These are phyloP conservation scores for Aspergillus campestris DNA, from an alignment of 495 filamentous ascomycete genomes.

Conservation along the genomic window DNA sequence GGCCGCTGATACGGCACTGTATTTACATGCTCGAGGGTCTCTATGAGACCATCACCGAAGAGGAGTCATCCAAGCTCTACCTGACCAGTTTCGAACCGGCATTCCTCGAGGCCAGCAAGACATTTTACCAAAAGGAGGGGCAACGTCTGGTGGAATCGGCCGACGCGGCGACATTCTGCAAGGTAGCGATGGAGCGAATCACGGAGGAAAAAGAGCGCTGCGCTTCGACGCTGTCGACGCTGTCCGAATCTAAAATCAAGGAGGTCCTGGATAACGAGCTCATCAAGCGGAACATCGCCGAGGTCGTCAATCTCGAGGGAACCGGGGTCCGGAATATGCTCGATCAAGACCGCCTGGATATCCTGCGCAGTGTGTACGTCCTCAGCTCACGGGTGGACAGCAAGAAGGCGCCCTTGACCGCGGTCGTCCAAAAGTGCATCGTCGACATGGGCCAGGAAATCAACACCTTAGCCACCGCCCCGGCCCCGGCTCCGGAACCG, in stretches of 20 bases:
- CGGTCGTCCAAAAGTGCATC: conserved; percentile 62
- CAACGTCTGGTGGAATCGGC: conserved; percentile 62
- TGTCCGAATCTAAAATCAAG: conserved; percentile 66
- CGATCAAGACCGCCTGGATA: conserved; percentile 73
- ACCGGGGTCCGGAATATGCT: conserved; percentile 86
- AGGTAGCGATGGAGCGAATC: conserved; percentile 64
- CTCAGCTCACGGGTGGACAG: conserved; percentile 71
- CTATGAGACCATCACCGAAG: conserved; percentile 70
- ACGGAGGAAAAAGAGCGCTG: conserved; percentile 76
- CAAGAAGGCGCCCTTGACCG: conserved; percentile 62
- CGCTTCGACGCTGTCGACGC: conserved; percentile 60
- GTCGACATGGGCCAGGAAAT: conserved; percentile 73
- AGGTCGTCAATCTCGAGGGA: conserved; percentile 75
- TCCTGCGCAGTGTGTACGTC: conserved; percentile 66
- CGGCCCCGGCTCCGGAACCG: conserved; percentile 13
- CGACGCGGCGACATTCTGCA: conserved; percentile 77
- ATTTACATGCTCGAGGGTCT: conserved; percentile 87
- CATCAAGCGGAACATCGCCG: conserved; percentile 63
- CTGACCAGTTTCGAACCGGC: conserved; percentile 71
- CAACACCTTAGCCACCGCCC: conserved; percentile 52
- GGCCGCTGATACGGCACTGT: conserved; percentile 69
- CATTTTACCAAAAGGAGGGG: conserved; percentile 73
- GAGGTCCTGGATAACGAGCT: conserved; percentile 73
- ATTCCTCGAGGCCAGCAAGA: conserved; percentile 59
- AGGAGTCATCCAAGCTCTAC: conserved; percentile 68